phyloP scores from a whole-genome alignment of 805 yeast genomes.

The Isabelozyma pseudorhagii region DNA sequence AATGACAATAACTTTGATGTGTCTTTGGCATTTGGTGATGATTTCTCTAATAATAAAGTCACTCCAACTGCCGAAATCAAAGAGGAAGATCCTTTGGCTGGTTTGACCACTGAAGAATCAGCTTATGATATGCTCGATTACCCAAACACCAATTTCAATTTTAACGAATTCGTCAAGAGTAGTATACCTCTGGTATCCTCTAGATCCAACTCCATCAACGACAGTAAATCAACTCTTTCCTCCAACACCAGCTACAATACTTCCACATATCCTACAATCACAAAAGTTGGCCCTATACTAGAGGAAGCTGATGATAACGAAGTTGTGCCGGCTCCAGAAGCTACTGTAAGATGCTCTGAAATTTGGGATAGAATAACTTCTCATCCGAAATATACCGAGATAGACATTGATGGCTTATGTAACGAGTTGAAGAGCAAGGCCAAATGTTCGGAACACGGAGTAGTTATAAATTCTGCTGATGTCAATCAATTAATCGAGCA shows the following conservation, averaged over 20 bases:
- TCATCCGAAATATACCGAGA: slow-evolving; percentile 89
- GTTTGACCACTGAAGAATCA: slow-evolving; percentile 54
- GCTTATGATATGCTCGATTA: slow-evolving; percentile 48
- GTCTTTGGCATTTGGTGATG: slow-evolving; percentile 45
- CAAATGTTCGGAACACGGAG: slow-evolving; percentile 91
- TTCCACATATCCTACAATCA: slow-evolving; percentile 1
- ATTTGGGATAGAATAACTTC: slow-evolving; percentile 95
- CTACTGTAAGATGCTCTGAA: slow-evolving; percentile 72
- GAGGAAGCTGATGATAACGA: slow-evolving; percentile 28
- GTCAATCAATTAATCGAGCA: slow-evolving; percentile 55
- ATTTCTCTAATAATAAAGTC: not conserved
- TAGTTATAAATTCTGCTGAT: slow-evolving; percentile 77
- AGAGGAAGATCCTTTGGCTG: slow-evolving; percentile 34
- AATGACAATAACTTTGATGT: slow-evolving; percentile 53
- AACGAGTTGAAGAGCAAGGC: slow-evolving; percentile 87
- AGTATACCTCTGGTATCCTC: slow-evolving; percentile 16
- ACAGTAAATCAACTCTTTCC: not conserved
- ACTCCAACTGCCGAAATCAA: slow-evolving; percentile 8
- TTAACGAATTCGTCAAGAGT: slow-evolving; percentile 35
- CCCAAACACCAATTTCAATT: slow-evolving; percentile 28
- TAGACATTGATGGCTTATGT: slow-evolving; percentile 94
- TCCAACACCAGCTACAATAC: slow-evolving; percentile 12
- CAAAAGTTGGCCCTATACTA: not conserved
- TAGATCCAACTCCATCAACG: slow-evolving; percentile 5
- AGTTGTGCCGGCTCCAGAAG: slow-evolving; percentile 70